Conservation (phyloP, 345 rosid genomes). For the Gossypium ekmanianum region DNA sequence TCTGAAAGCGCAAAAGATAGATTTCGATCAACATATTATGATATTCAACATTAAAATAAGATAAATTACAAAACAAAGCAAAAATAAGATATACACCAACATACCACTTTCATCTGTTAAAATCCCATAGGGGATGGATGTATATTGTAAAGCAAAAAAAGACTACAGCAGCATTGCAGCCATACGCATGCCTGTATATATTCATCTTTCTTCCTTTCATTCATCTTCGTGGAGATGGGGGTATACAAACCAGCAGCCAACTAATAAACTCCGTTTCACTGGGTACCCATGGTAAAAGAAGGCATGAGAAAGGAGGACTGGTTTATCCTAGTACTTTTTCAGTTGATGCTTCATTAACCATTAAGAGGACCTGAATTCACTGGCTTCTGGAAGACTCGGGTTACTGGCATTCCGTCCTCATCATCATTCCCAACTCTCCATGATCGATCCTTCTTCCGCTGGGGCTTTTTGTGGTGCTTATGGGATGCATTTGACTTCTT, state of each 20-base stretch:
- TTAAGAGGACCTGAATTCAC: constrained; percentile 47
- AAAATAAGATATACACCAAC: neutral
- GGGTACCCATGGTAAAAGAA: neutral
- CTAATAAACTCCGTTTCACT: neutral
- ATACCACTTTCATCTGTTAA: neutral
- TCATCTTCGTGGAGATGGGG: neutral
- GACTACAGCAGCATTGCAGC: constrained; percentile 1
- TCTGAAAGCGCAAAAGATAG: neutral
- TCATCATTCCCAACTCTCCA: constrained; percentile 64
- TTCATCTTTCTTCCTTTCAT: neutral
- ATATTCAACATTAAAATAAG: neutral
- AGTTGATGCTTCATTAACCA: constrained; percentile 28
- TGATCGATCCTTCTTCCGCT: constrained; percentile 56
- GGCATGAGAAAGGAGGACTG: neutral
- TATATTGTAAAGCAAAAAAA: neutral
- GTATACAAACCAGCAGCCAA: neutral
- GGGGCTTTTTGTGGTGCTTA: constrained; percentile 76
- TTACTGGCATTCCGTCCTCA: constrained; percentile 74
- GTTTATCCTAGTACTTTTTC: neutral
- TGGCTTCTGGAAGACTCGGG: constrained; percentile 59
- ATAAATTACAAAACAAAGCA: neutral
- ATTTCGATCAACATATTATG: neutral
- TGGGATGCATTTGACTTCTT: constrained; percentile 53
- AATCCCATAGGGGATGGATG: neutral
- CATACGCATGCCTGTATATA: constrained; percentile 8